Base-by-base conservation (phyloP, 768 basidiomycete species). In the Mycena amicta region DNA sequence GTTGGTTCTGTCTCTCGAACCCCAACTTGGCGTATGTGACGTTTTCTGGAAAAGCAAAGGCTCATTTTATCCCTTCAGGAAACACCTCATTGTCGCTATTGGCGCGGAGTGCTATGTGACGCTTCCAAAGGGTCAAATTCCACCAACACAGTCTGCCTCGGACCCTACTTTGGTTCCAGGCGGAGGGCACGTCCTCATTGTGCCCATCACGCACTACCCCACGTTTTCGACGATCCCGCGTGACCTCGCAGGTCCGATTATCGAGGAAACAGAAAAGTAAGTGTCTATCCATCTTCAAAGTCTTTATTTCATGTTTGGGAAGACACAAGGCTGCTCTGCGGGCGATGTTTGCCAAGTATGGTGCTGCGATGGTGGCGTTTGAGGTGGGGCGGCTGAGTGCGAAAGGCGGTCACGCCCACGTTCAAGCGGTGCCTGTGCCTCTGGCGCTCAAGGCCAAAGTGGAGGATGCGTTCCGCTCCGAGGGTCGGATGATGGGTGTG, bases 1-100 rank as follows among this genome's bases (percentile, higher is more conserved):
- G 96, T 73, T 98, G 96, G 96, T 98, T 99, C 77, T 99, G 97
- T 71, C 73, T 99, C 53, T 95, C 93, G 40, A 98, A 98, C 69
- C 95, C 96, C 1, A 88, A 85, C 64, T 79, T 98, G 37, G 89
- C 92, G 87, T 93, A 68, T 62, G 89, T 81, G 27, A 27, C 18
- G 39, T n/a, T 37, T 27, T 29, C 23, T 43, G 3, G n/a, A n/a
- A n/a, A n/a, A n/a, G n/a, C n/a, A n/a, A 37, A 4, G 5, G 40
- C 23, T 51, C 26, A 55, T 33, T 53, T 39, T 51, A 20, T 23
- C 29, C 39, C 53, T 45, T 30, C 27, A 15, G 61, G 57, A 99
- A 98, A 75, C 93, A 98, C 68, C 85, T 98, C 61, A 95, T 99
- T 62, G 92, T 95, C 29, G 87, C 92, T 0, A 97, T 99, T 68